Evolutionary conservation across 2,329 filamentous ascomycete genomes (phyloP), one percentile per base, ranked within the genome.

Genomic region (Aspergillaceae sp.): DNA sequence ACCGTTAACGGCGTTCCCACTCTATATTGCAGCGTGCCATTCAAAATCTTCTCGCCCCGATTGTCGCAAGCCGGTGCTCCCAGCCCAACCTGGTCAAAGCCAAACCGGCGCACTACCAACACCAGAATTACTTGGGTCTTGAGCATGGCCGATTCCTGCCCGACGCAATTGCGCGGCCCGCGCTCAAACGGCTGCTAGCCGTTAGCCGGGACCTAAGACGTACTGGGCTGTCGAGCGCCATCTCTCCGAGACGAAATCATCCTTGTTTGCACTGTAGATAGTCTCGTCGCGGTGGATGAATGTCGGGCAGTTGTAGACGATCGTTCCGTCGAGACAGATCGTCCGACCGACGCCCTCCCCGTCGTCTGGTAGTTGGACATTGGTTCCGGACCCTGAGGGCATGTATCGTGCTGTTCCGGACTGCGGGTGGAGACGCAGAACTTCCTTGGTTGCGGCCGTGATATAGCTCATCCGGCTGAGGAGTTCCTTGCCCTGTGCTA

Each of bases 401-500:
- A 46, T 37, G 11, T 45, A 44, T 2, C 56, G 45, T 5, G 54
- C 50, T 1, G 52, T 51, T 2, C 45, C 51, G 3, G 48, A 56
- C 42, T 76, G 69, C 0, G 76, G 74, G 51, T 72, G 75, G 28
- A 80, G 53, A 1, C 78, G 69, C 2, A 81, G 64, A 0, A 69
- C 68, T 56, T 82, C 78, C 47, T 77, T 77, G 50, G 78, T 70
- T 1, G 78, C 68, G 26, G 75, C 76, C 1, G 66, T 65, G 1
- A 75, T 77, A 55, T 77, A 79, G 0, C 68, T 62, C 35, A 81
- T 50, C 3, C 36, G 65, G 32, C 70, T 63, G 51, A 75, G 75
- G 33, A 79, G 61, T 2, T 62, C 30, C 62, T 60, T 10, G 67
- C 70, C 35, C 70, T 61, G 4, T 59, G 54, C 34, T 57, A 58